A percentile compares a stretch with the other conserved stretches of the same genome.
These are phyloP conservation scores for Claviceps sorghi DNA, from an alignment of 2,329 filamentous ascomycete species.

Conservation along the genomic window DNA sequence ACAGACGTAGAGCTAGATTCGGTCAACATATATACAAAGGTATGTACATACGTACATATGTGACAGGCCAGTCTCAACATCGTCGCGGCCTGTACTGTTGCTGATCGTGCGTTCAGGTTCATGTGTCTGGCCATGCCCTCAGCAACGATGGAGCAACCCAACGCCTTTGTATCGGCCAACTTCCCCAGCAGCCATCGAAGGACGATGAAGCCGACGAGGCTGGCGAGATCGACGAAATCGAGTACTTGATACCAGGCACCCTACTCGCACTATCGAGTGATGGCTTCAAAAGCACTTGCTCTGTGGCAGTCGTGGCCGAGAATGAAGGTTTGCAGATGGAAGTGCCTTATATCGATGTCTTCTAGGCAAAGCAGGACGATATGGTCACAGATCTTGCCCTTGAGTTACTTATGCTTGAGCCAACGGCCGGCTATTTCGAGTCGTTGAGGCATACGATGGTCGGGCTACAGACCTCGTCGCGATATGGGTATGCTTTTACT, in stretches of 20 bases:
- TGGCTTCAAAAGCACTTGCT: slow-evolving; percentile 48
- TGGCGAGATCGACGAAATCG: slow-evolving; percentile 40
- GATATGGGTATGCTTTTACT: slow-evolving; percentile 34
- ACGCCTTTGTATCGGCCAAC: slow-evolving; percentile 37
- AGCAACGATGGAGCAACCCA: slow-evolving; percentile 40
- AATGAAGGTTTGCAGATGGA: slow-evolving; percentile 36
- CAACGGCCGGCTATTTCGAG: slow-evolving; percentile 62
- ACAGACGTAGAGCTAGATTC: slow-evolving; percentile 36
- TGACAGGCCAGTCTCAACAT: too few species aligned
- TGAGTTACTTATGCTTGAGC: slow-evolving; percentile 68
- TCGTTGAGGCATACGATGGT: slow-evolving; percentile 56
- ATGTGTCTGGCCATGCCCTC: slow-evolving; percentile 50
- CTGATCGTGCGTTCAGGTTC: slow-evolving; percentile 34
- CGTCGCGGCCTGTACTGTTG: not conserved
- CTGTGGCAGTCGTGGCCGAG: slow-evolving; percentile 59
- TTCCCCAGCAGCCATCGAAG: slow-evolving; percentile 53
- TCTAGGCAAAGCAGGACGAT: slow-evolving; percentile 48
- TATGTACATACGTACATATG: slow-evolving; percentile 20
- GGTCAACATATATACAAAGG: slow-evolving; percentile 52
- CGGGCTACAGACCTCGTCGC: slow-evolving; percentile 49
- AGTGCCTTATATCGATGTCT: slow-evolving; percentile 46
- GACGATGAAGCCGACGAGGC: slow-evolving; percentile 21
- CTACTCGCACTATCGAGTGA: slow-evolving; percentile 44
- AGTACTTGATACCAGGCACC: slow-evolving; percentile 36
- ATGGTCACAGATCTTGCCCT: slow-evolving; percentile 51